Conservation (phyloP, 306 rosid species). For the Potentilla sterilis region DNA sequence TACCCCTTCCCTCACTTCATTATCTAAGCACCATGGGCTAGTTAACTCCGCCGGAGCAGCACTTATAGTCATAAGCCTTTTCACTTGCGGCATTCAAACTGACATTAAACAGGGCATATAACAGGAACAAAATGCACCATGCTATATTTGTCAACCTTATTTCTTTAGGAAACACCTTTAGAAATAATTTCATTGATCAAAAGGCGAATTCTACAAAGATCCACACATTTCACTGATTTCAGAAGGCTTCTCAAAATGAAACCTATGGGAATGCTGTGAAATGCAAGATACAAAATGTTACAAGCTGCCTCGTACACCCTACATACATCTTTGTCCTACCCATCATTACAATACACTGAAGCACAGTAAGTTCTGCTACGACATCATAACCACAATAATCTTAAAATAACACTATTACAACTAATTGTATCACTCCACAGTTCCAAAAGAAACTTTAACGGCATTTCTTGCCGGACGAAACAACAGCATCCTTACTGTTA, state of each 20-base stretch:
- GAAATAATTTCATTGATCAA: slow-evolving; percentile 12
- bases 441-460: neutral
- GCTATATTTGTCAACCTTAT: neutral
- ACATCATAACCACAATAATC: neutral
- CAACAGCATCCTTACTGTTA: neutral
- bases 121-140: neutral
- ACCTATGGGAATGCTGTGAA: neutral
- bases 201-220: slow-evolving; percentile 16
- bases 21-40: neutral
- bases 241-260: slow-evolving; percentile 9
- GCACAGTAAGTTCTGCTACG: neutral
- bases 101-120: neutral
- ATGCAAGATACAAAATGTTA: neutral
- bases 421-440: neutral
- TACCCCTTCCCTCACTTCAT: neutral
- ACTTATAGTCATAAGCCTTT: neutral
- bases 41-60: neutral
- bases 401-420: neutral
- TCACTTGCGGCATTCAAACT: neutral
- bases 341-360: slow-evolving; percentile 5
- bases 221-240: slow-evolving; percentile 7
- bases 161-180: neutral
- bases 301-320: neutral
- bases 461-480: neutral
- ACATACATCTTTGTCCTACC: neutral